phyloP scores from a whole-genome alignment of 352 stramenopile species.

The Phytopythium mirpurense region DNA sequence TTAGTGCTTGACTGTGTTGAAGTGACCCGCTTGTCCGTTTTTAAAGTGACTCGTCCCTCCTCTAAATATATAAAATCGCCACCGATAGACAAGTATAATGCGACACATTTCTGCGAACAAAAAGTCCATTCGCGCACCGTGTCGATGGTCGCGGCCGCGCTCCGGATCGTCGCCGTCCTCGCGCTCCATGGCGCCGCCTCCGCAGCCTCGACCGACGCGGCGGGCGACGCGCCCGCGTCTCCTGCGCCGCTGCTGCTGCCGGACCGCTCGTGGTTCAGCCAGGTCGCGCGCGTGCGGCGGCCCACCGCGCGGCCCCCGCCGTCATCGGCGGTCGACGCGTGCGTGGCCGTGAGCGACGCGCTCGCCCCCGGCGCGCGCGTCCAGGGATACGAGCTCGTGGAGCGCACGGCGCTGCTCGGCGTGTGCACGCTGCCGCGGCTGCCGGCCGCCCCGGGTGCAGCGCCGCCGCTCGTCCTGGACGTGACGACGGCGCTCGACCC shows the following conservation, averaged over 20 bases:
- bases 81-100: neutral
- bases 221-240: constrained; percentile 10
- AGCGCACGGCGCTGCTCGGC: constrained; percentile 55
- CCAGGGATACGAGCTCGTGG: constrained; percentile 69
- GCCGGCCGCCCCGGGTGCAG: neutral
- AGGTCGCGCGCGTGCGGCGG: constrained; percentile 29
- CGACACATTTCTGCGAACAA: neutral
- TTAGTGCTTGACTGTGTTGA: neutral
- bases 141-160: neutral
- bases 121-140: no score
- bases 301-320: constrained; percentile 7
- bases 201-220: neutral
- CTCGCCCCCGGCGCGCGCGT: constrained; percentile 34
- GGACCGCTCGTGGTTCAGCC: constrained; percentile 44
- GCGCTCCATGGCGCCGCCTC: constrained; percentile 7
- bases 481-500: constrained; percentile 7
- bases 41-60: neutral
- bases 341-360: constrained; percentile 24
- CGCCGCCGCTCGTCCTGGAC: constrained; percentile 10
- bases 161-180: constrained; percentile 4
- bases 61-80: neutral
- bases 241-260: constrained; percentile 28
- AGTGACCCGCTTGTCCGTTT: neutral
- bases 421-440: constrained; percentile 43
- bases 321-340: constrained; percentile 13